A percentile compares a stretch with the other conserved stretches of the same genome.
Conservation (phyloP, 2,329 filamentous ascomycete genomes). For the Gnomoniopsis smithogilvyi region DNA sequence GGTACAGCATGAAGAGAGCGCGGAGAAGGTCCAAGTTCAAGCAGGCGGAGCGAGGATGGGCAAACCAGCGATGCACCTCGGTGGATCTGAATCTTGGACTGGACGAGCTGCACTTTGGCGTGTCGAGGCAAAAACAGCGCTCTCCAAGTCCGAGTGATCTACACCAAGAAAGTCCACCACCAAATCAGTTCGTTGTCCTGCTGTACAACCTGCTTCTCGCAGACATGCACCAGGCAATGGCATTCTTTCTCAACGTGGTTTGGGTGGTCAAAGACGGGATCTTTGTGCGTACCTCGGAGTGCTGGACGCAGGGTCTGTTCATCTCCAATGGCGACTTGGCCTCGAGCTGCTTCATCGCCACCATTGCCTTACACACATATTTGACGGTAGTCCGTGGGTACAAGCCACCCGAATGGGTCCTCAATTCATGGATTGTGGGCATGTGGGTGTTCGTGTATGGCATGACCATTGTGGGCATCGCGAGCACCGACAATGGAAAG, state of each 20-base stretch:
- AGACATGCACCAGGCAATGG: constrained; percentile 53
- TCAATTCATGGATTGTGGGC: constrained; percentile 38
- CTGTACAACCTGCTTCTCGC: constrained; percentile 58
- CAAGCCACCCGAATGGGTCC: constrained; percentile 39
- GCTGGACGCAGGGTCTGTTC: constrained; percentile 54
- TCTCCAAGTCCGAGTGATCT: background rate
- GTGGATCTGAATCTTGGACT: constrained; percentile 25
- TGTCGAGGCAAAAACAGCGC: background rate
- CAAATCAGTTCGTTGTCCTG: constrained; percentile 57
- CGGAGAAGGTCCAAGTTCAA: constrained; percentile 1
- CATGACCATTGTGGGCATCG: constrained; percentile 39
- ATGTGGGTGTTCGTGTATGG: constrained; percentile 50
- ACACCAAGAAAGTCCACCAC: background rate
- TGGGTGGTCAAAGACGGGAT: constrained; percentile 49
- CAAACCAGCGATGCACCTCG: background rate
- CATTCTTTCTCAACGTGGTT: constrained; percentile 53
- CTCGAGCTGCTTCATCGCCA: constrained; percentile 54
- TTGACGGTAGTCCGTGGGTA: constrained; percentile 48
- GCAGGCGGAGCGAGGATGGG: background rate
- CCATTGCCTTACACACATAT: constrained; percentile 57
- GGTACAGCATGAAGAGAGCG: constrained; percentile 22
- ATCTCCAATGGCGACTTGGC: constrained; percentile 56
- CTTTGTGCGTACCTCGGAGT: constrained; percentile 43
- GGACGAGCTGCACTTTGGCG: constrained; percentile 21
- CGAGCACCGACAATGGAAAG: constrained; percentile 24